phyloP scores from a whole-genome alignment of 345 rosid genomes.

The Trapa incisa region DNA sequence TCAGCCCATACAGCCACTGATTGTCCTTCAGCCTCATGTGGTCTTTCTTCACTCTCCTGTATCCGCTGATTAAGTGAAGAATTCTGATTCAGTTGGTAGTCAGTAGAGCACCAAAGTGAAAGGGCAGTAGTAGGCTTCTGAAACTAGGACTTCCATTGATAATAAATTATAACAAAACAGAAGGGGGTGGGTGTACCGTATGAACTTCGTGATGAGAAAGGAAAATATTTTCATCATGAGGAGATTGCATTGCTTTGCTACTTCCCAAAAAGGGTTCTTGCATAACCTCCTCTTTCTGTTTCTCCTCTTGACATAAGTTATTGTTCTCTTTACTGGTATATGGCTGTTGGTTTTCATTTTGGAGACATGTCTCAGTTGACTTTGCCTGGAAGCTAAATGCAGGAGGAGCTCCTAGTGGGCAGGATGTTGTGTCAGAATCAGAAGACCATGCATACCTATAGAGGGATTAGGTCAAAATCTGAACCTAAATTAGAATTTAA shows the following conservation, averaged over 20 bases:
- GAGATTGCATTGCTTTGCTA: conserved; percentile 16
- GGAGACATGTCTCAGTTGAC: conserved; percentile 18
- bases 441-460: conserved; percentile 80
- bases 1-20: conserved; percentile 51
- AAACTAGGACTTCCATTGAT: not conserved
- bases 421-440: conserved; percentile 15
- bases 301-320: conserved; percentile 6
- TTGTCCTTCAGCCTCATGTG: conserved; percentile 20
- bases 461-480: conserved; percentile 10
- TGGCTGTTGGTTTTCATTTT: conserved; percentile 19
- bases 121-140: not conserved
- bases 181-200: not conserved
- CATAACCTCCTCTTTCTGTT: conserved; percentile 1
- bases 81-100: not conserved
- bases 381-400: conserved; percentile 10
- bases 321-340: conserved; percentile 8
- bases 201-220: conserved; percentile 2
- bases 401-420: conserved; percentile 9
- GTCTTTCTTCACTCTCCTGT: conserved; percentile 34
- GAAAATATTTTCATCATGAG: conserved; percentile 18
- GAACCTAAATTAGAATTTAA: conserved; percentile 4
- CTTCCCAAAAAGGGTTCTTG: conserved; percentile 12
- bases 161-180: not conserved
- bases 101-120: not conserved
- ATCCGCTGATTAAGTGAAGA: conserved; percentile 7